phyloP scores from a whole-genome alignment of 2,329 filamentous ascomycete species.

The Arthrobotrys iridis region DNA sequence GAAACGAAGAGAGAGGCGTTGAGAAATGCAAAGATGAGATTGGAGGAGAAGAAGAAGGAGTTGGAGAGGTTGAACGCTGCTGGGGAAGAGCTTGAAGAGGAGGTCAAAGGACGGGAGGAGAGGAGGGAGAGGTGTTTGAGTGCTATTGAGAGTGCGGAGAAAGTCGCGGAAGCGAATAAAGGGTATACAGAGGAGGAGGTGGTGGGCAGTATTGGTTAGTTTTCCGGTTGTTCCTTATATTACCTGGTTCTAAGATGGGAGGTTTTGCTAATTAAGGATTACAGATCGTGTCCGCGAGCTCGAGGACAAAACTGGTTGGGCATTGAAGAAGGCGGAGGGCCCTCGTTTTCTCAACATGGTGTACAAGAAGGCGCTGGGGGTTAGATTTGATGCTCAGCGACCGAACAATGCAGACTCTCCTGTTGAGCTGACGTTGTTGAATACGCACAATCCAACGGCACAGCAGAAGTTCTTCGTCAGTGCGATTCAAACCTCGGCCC shows the following conservation, averaged over 20 bases:
- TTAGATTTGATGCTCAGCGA: conserved; percentile 34
- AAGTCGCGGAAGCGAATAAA: conserved; percentile 83
- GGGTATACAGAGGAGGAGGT: conserved; percentile 90
- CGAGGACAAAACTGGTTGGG: conserved; percentile 42
- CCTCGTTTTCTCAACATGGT: conserved; percentile 75
- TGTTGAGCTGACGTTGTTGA: conserved; percentile 19
- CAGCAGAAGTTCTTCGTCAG: conserved; percentile 42
- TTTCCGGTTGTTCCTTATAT: conserved; percentile 66
- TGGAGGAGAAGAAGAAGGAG: conserved; percentile 74
- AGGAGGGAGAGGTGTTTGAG: conserved; percentile 75
- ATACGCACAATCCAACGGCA: conserved; percentile 4
- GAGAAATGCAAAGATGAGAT: conserved; percentile 71
- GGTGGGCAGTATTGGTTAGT: conserved; percentile 70
- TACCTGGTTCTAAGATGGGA: background rate
- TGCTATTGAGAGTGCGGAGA: conserved; percentile 84
- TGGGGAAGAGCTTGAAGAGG: conserved; percentile 72
- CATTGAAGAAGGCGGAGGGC: conserved; percentile 61
- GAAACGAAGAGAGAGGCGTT: conserved; percentile 77
- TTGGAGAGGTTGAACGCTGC: conserved; percentile 75
- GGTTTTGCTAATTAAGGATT: conserved; percentile 60
- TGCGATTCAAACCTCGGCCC: conserved; percentile 67
- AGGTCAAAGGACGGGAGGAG: conserved; percentile 71
- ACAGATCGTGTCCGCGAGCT: conserved; percentile 47
- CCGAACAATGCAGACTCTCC: conserved; percentile 20
- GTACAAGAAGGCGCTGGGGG: conserved; percentile 64